These are phyloP conservation scores for Sarocladiaceae sp. DNA, from an alignment of 2,329 filamentous ascomycete species.

Conservation along the genomic window DNA sequence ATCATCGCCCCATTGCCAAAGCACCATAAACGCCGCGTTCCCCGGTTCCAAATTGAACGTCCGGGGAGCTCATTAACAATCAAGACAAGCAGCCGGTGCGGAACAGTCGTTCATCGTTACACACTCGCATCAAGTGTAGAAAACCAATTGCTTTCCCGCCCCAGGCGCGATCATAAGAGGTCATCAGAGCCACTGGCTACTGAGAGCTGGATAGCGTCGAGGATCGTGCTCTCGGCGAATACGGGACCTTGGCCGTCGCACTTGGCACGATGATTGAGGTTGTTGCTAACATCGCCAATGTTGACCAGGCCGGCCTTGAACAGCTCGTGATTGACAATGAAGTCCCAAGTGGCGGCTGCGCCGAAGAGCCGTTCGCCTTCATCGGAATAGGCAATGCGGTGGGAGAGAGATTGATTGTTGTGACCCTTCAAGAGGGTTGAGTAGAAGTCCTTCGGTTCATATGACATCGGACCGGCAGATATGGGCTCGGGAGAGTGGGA, in stretches of 20 bases:
- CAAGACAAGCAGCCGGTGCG: not conserved
- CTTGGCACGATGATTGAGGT: conserved; percentile 67
- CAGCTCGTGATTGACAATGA: conserved; percentile 76
- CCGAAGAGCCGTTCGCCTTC: conserved; percentile 67
- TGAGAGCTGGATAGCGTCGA: conserved; percentile 72
- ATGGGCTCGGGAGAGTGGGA: conserved; percentile 42
- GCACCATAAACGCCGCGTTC: conserved; percentile 3
- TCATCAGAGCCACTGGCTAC: conserved; percentile 75
- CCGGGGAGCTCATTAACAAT: no score
- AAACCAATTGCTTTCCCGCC: not conserved
- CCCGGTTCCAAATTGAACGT: not conserved
- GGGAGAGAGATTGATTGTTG: conserved; percentile 58
- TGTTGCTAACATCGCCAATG: conserved; percentile 74
- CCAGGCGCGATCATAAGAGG: conserved; percentile 39
- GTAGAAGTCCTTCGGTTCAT: conserved; percentile 69
- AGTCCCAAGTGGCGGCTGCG: conserved; percentile 81
- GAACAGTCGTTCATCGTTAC: conserved; percentile 7
- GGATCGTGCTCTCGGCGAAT: conserved; percentile 73
- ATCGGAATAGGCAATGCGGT: conserved; percentile 65
- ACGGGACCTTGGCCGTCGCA: conserved; percentile 88
- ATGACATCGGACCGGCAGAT: conserved; percentile 65
- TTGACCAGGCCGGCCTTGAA: conserved; percentile 77
- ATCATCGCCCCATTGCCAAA: not conserved
- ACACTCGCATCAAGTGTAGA: not conserved
- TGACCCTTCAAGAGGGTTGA: conserved; percentile 58